A percentile compares a stretch with the other conserved stretches of the same genome.
phyloP scores from a whole-genome alignment of 2,329 filamentous ascomycete genomes.

The Talaromyces sp. region DNA sequence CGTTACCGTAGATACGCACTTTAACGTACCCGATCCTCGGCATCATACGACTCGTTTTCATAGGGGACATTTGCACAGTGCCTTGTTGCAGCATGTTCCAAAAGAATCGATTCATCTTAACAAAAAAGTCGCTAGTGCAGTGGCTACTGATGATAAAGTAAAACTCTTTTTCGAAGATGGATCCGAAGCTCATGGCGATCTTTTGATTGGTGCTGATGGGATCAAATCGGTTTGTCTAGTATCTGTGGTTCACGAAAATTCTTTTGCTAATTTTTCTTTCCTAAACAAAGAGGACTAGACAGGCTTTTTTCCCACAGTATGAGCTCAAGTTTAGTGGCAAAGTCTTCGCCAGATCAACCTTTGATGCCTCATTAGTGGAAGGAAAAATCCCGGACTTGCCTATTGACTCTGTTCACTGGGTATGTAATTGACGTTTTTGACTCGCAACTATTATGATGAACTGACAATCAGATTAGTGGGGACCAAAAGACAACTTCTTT shows the following conservation, averaged over 20 bases:
- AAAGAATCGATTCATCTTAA: constrained; percentile 41
- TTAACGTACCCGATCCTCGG: constrained; percentile 38
- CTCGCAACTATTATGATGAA: background rate
- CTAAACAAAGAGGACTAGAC: constrained; percentile 24
- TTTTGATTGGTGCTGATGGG: constrained; percentile 54
- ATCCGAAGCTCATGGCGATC: constrained; percentile 42
- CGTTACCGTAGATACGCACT: constrained; percentile 30
- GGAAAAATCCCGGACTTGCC: constrained; percentile 38
- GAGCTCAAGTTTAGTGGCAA: constrained; percentile 44
- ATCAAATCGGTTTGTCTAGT: constrained; percentile 42
- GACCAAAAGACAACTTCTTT: constrained; percentile 43
- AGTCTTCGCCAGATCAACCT: constrained; percentile 46
- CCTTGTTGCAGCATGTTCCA: constrained; percentile 47
- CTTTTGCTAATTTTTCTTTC: background rate
- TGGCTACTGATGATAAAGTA: constrained; percentile 30
- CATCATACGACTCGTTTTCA: constrained; percentile 48
- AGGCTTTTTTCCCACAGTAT: constrained; percentile 44
- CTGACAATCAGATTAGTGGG: constrained; percentile 31
- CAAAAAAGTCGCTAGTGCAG: constrained; percentile 42
- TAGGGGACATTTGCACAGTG: constrained; percentile 49
- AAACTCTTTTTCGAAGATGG: constrained; percentile 49
- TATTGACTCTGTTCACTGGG: constrained; percentile 43
- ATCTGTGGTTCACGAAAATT: no score
- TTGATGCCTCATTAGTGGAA: constrained; percentile 40
- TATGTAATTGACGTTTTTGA: constrained; percentile 7